A percentile compares a stretch with the other conserved stretches of the same genome.
phyloP scores from a whole-genome alignment of 2,329 filamentous ascomycete genomes.

The Mariannaea sp. region DNA sequence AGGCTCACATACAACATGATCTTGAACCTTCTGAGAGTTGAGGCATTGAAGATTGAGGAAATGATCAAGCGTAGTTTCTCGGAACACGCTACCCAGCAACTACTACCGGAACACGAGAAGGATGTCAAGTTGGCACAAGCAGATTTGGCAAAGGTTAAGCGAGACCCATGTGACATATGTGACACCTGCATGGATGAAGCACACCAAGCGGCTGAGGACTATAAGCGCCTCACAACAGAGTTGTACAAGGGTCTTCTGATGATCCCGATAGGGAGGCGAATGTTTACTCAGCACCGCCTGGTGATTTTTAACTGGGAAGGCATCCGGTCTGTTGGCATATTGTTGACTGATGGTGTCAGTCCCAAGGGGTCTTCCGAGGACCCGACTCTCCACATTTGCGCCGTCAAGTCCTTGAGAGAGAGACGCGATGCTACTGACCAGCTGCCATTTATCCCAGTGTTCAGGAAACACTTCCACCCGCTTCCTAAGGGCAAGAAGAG shows the following conservation, averaged over 20 bases:
- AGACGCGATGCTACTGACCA: slow-evolving; percentile 81
- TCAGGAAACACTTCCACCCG: slow-evolving; percentile 69
- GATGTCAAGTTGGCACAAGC: slow-evolving; percentile 90
- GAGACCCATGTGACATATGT: slow-evolving; percentile 81
- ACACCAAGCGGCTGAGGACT: slow-evolving; percentile 81
- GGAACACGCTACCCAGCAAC: slow-evolving; percentile 93
- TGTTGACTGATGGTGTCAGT: slow-evolving; percentile 76
- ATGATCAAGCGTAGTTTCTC: slow-evolving; percentile 99
- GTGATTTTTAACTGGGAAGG: slow-evolving; percentile 87
- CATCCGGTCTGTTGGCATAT: slow-evolving; percentile 78
- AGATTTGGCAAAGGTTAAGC: slow-evolving; percentile 86
- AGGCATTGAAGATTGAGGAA: slow-evolving; percentile 97
- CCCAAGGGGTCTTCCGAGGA: slow-evolving; percentile 60
- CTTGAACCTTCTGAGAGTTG: slow-evolving; percentile 88
- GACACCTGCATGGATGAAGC: slow-evolving; percentile 79
- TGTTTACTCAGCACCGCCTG: slow-evolving; percentile 76
- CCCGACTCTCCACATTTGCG: slow-evolving; percentile 77
- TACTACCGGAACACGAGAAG: slow-evolving; percentile 94
- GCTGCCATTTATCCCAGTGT: slow-evolving; percentile 77
- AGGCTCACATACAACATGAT: slow-evolving; percentile 99
- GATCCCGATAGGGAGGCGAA: slow-evolving; percentile 81
- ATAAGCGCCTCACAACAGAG: slow-evolving; percentile 77
- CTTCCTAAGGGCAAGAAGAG: slow-evolving; percentile 70
- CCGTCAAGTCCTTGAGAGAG: slow-evolving; percentile 71
- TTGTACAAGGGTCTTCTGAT: slow-evolving; percentile 75